phyloP scores from a whole-genome alignment of 768 basidiomycete genomes.

The Termitomyces sp. region DNA sequence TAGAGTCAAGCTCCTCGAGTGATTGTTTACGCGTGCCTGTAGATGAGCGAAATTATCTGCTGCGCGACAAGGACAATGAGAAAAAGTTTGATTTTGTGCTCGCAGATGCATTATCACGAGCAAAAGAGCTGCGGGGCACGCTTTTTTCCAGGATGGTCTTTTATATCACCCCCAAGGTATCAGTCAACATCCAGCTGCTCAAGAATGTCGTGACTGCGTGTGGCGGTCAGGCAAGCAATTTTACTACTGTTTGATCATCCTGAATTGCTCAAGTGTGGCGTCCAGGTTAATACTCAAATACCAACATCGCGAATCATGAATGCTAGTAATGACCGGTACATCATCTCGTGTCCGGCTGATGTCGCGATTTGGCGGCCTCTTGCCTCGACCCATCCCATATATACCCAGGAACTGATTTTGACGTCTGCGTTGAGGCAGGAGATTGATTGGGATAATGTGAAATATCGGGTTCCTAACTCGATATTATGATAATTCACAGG shows the following conservation, averaged over 20 bases:
- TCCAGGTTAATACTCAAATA: slow-evolving; percentile 36
- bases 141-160: slow-evolving; percentile 64
- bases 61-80: slow-evolving; percentile 62
- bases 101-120: slow-evolving; percentile 50
- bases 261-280: neutral
- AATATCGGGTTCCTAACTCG: slow-evolving; percentile 23
- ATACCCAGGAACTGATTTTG: slow-evolving; percentile 64
- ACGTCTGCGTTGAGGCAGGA: slow-evolving; percentile 60
- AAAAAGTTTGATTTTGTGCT: slow-evolving; percentile 63
- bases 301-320: slow-evolving; percentile 54
- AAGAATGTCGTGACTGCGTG: slow-evolving; percentile 64
- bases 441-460: slow-evolving; percentile 53
- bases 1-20: neutral
- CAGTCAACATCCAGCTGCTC: slow-evolving; percentile 52
- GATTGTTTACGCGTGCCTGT: neutral
- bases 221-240: slow-evolving; percentile 59
- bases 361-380: slow-evolving; percentile 62
- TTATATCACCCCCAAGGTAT: slow-evolving; percentile 67
- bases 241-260: neutral
- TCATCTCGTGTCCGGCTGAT: slow-evolving; percentile 67
- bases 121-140: slow-evolving; percentile 45
- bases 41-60: slow-evolving; percentile 61
- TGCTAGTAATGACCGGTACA: slow-evolving; percentile 44
- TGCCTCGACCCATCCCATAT: slow-evolving; percentile 42
- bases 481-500: neutral